Evolutionary conservation across 2,329 filamentous ascomycete species (phyloP).

Genomic region (Penicillium sumatraense): DNA sequence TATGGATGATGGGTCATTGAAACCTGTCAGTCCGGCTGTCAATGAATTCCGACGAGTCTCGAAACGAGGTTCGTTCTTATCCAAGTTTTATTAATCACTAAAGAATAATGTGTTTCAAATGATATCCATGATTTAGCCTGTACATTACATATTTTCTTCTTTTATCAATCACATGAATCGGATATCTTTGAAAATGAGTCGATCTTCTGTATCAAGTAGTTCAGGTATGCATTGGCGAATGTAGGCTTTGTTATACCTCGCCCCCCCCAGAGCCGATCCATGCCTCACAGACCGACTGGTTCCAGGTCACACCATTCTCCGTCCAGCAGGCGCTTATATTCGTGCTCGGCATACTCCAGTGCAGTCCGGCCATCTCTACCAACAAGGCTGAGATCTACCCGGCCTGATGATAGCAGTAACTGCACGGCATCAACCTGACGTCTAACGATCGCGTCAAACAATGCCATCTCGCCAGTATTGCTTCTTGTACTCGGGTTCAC

Average conservation of each 20-base stretch:
- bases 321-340: not conserved
- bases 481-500: not conserved
- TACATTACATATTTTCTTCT: not conserved
- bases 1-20: slow-evolving; percentile 20
- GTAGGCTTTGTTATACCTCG: not conserved
- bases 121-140: not conserved
- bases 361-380: not conserved
- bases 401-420: not conserved
- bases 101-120: not conserved
- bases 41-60: slow-evolving; percentile 39
- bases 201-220: too few species aligned
- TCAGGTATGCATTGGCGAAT: too few species aligned
- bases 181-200: not conserved
- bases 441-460: not conserved
- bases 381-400: not conserved
- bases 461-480: not conserved
- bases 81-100: slow-evolving; percentile 28
- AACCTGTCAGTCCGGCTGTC: slow-evolving; percentile 37
- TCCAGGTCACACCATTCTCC: not conserved
- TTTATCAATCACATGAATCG: not conserved
- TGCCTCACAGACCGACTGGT: not conserved
- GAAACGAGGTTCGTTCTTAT: slow-evolving; percentile 30
- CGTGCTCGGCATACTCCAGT: not conserved
- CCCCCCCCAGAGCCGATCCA: too few species aligned
- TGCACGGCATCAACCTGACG: not conserved